Conservation (phyloP, 1,284 basidiomycete species). For the Athelia sp. region DNA sequence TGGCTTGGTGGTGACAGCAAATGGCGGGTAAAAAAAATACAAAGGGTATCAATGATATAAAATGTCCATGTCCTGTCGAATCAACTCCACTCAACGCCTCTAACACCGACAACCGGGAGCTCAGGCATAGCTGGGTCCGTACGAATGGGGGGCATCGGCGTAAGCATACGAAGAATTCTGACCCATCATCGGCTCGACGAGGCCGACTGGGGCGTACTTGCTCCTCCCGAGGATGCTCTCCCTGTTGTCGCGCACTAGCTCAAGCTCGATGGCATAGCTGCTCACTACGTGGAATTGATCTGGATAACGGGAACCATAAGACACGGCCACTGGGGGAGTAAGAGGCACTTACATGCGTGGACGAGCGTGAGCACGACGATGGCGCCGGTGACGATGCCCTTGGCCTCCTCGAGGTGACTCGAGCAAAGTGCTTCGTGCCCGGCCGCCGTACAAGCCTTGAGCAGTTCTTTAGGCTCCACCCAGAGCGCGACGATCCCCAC, state of each 20-base stretch:
- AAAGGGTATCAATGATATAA: too few species aligned
- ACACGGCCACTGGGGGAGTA: not conserved
- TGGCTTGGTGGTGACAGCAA: too few species aligned
- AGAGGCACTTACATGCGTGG: not conserved
- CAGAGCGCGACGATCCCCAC: not conserved
- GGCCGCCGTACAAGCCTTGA: not conserved
- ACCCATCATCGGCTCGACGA: too few species aligned
- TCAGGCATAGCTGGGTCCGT: not conserved
- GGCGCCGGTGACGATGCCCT: not conserved
- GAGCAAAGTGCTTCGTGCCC: not conserved
- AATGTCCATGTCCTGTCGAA: too few species aligned
- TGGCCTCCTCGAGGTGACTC: not conserved
- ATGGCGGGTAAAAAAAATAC: too few species aligned
- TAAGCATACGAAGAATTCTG: not conserved
- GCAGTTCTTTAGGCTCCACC: not conserved
- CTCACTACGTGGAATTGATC: not conserved
- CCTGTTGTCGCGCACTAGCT: not conserved
- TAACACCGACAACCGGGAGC: too few species aligned
- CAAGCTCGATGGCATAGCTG: not conserved
- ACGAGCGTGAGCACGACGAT: not conserved
- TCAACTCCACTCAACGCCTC: too few species aligned
- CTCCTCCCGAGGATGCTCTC: not conserved
- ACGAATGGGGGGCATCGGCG: not conserved
- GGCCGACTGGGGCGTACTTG: not conserved
- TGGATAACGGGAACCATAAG: too few species aligned